Base-by-base conservation (phyloP, 768 basidiomycete genomes). In the Piloderma croceum region DNA sequence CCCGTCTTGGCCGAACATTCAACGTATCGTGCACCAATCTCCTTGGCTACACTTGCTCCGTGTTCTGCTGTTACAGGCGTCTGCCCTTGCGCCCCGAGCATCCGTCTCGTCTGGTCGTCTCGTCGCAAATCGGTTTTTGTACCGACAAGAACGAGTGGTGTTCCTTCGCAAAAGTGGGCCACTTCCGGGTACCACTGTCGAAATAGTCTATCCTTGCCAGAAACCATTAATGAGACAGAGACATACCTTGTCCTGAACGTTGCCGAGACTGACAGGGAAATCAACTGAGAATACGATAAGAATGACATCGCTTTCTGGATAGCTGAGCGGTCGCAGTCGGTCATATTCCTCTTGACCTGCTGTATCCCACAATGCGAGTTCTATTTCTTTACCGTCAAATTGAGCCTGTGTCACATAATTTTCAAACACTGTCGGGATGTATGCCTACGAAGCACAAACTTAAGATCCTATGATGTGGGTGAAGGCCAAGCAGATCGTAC, bases 321-420 rank as follows among this genome's bases (percentile, higher is more conserved):
- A 90, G 59, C 83, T 86, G 47, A 91, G 70, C 15, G 88, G 87
- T 49, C 88, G 74, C 41, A 92, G 73, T 47, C 87, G 76, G 61
- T 93, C 90, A 63, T 96, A 97, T 67, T 97, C 92, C 64, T 97
- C 92, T 61, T 96, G 92, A 20, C 92, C 92, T 1, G 92, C 92
- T 1, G 92, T 97, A 64, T 97, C 92, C 91, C 94, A 99, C 13
- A 99, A 72, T n/a, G 96, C 94, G 31, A 99, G 76, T 56, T 96
- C 90, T 46, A 99, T 81, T 15, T 87, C 69, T 64, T 91, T 92
- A 41, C 84, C 82, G 19, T 93, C 90, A 53, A 84, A 90, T 36
- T 79, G 70, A 25, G 92, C 84, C 48, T 86, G 81, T 10, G 87
- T 90, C 41, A 90, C 87, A 54, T 91, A 92, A 73, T 90, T 92